These are phyloP conservation scores for Gymnopilus junonius DNA, from an alignment of 768 basidiomycete genomes.

Conservation along the genomic window DNA sequence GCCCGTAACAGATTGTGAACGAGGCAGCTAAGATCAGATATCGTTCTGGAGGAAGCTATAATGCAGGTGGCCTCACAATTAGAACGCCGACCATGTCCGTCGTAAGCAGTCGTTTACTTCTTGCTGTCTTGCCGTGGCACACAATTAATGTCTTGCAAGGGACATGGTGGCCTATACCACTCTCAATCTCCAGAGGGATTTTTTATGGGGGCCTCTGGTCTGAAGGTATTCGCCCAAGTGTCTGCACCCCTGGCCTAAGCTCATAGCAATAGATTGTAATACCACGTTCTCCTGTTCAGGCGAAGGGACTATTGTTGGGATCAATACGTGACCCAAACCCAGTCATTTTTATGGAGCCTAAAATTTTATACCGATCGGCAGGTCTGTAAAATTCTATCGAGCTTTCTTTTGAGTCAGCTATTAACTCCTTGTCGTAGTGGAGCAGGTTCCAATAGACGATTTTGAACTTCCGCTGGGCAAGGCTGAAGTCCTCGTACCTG, in stretches of 20 bases:
- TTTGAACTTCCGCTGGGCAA: constrained; percentile 81
- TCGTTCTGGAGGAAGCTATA: constrained; percentile 83
- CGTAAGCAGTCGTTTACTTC: constrained; percentile 40
- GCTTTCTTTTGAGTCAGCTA: constrained; percentile 3
- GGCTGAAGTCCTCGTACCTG: constrained; percentile 76
- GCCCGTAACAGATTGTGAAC: constrained; percentile 76
- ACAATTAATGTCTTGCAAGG: constrained; percentile 32
- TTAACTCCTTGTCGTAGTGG: constrained; percentile 50
- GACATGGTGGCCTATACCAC: constrained; percentile 92
- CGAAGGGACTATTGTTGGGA: constrained; percentile 87
- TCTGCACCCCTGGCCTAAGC: neutral
- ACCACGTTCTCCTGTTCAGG: constrained; percentile 92
- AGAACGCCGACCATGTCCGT: constrained; percentile 92
- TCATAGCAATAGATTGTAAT: constrained; percentile 67
- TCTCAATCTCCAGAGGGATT: constrained; percentile 96
- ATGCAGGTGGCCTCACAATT: constrained; percentile 82
- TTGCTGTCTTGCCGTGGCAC: neutral
- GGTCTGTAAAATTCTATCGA: constrained; percentile 38
- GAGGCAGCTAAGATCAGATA: constrained; percentile 95
- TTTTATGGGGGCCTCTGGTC: constrained; percentile 88
- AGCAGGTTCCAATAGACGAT: constrained; percentile 92
- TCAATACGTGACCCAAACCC: constrained; percentile 94
- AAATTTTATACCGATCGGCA: constrained; percentile 91
- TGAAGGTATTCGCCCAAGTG: constrained; percentile 61
- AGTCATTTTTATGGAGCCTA: constrained; percentile 94